These are phyloP conservation scores for Ceratocystis destructans DNA, from an alignment of 2,329 filamentous ascomycete genomes.

Conservation along the genomic window DNA sequence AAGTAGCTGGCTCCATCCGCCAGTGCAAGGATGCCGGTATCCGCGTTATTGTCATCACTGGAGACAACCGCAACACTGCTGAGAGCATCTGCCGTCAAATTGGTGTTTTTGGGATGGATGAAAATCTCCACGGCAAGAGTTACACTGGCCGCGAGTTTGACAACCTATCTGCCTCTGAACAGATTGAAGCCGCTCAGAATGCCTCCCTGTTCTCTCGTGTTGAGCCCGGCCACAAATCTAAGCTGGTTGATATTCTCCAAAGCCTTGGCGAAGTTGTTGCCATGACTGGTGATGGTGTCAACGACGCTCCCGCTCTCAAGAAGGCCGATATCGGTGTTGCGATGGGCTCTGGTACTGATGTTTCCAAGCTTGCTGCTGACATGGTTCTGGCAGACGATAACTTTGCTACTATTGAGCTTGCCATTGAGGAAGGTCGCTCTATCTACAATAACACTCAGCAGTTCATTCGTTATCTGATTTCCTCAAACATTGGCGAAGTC, in stretches of 20 bases:
- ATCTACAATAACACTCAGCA: constrained; percentile 99
- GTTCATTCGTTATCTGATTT: constrained; percentile 98
- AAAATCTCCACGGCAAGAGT: constrained; percentile 82
- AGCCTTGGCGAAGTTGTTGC: constrained; percentile 87
- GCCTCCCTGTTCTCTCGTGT: constrained; percentile 93
- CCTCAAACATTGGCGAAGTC: constrained; percentile 97
- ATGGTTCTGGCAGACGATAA: constrained; percentile 99
- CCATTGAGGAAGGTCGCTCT: constrained; percentile 90
- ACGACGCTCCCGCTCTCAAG: constrained; percentile 93
- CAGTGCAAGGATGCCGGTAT: constrained; percentile 91
- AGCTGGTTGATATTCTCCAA: constrained; percentile 90
- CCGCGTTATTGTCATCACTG: constrained; percentile 93
- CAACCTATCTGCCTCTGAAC: constrained; percentile 59
- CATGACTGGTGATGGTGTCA: constrained; percentile 98
- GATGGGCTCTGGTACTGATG: constrained; percentile 96
- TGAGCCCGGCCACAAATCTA: constrained; percentile 93
- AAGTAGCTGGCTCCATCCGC: constrained; percentile 72
- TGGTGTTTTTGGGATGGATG: constrained; percentile 70
- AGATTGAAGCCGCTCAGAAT: constrained; percentile 68
- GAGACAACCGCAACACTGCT: constrained; percentile 93
- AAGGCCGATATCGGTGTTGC: constrained; percentile 98
- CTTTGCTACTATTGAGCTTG: constrained; percentile 92
- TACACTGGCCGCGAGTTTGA: constrained; percentile 94
- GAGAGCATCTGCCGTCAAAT: constrained; percentile 97
- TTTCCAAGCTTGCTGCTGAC: constrained; percentile 89